These are phyloP conservation scores for Eleusine indica DNA, from an alignment of 176 grass and related monocot species.

Conservation along the genomic window DNA sequence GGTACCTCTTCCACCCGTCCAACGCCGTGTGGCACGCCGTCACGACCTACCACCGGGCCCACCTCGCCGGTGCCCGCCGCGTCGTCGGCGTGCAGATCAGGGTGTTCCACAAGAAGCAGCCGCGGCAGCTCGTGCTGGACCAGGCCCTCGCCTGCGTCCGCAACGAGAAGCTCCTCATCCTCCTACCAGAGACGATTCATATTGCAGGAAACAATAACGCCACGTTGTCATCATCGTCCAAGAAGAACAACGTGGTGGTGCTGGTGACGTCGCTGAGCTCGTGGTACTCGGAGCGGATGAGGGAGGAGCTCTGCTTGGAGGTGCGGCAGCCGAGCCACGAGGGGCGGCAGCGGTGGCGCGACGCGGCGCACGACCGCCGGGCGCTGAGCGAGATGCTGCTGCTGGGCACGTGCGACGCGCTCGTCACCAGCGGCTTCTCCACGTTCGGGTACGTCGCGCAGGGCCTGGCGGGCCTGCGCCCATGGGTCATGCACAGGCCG, in stretches of 20 bases:
- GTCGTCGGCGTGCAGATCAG: constrained; percentile 59
- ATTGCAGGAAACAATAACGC: too few relatives aligned
- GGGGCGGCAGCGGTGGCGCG: constrained; percentile 34
- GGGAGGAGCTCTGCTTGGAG: constrained; percentile 25
- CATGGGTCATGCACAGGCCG: constrained; percentile 51
- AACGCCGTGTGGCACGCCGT: constrained; percentile 60
- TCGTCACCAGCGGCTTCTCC: constrained; percentile 49
- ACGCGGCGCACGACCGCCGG: constrained; percentile 39
- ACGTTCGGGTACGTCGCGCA: constrained; percentile 56
- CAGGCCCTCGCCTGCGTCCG: constrained; percentile 48
- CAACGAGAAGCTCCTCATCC: constrained; percentile 38
- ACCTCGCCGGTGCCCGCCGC: constrained; percentile 38
- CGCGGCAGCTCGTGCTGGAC: constrained; percentile 25
- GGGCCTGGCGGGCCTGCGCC: constrained; percentile 46
- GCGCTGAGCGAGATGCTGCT: constrained; percentile 58
- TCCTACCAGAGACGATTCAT: too few relatives aligned
- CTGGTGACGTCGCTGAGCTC: constrained; percentile 44
- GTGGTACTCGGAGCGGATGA: constrained; percentile 46
- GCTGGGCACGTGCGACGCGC: constrained; percentile 40
- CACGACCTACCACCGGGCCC: constrained; percentile 37
- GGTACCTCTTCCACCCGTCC: constrained; percentile 69
- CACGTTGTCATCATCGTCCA: background rate
- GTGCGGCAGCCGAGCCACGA: constrained; percentile 65
- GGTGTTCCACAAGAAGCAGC: constrained; percentile 26
- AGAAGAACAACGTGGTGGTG: background rate